Conservation (phyloP, 306 rosid genomes). For the Macrotyloma uniflorum region DNA sequence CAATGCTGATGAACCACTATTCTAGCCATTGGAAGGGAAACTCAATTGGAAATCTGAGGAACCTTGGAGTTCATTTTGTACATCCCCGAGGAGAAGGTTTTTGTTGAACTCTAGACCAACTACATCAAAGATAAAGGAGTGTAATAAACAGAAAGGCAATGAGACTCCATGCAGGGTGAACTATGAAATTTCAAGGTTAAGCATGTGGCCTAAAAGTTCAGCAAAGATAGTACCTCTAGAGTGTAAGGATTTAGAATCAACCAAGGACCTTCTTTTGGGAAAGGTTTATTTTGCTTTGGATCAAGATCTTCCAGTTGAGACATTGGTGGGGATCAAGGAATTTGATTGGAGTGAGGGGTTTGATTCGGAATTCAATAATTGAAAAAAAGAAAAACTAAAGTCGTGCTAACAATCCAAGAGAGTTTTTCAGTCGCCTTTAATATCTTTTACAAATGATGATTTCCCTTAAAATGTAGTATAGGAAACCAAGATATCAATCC, state of each 20-base stretch:
- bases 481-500: too few species aligned
- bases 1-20: constrained; percentile 49
- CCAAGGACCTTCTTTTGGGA: constrained; percentile 23
- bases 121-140: constrained; percentile 16
- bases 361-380: constrained; percentile 45
- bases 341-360: constrained; percentile 63
- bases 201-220: constrained; percentile 30
- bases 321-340: constrained; percentile 58
- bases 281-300: constrained; percentile 32
- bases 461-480: too few species aligned
- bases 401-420: too few species aligned
- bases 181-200: constrained; percentile 41
- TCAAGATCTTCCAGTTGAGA: constrained; percentile 52
- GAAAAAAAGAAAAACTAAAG: too few species aligned
- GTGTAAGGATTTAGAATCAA: constrained; percentile 16
- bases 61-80: constrained; percentile 42
- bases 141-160: not conserved
- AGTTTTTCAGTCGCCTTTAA: too few species aligned
- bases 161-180: not conserved
- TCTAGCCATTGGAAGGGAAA: constrained; percentile 57
- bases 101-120: constrained; percentile 22
- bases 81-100: constrained; percentile 49
- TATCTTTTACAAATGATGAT: too few species aligned
- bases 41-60: constrained; percentile 43
- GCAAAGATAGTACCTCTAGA: constrained; percentile 15